Conservation (phyloP, 352 stramenopile genomes). For the Pythium insidiosum region DNA sequence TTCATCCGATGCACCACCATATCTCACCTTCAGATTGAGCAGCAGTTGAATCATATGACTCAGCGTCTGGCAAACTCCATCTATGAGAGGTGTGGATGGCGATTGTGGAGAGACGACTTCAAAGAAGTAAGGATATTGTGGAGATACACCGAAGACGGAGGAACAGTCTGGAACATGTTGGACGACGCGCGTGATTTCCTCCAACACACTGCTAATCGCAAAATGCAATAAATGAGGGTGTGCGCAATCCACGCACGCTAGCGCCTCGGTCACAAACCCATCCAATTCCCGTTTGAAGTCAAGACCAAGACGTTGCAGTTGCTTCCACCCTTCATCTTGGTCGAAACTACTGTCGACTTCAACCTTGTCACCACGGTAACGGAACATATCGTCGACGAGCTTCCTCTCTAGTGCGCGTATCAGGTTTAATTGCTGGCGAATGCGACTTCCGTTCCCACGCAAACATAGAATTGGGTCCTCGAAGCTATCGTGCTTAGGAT, state of each 20-base stretch:
- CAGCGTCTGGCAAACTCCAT: constrained; percentile 40
- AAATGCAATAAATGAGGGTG: not conserved
- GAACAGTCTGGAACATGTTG: constrained; percentile 56
- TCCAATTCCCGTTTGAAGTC: not conserved
- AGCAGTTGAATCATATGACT: constrained; percentile 51
- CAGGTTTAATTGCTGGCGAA: too few species aligned
- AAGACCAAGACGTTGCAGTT: too few species aligned
- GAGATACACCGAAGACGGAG: constrained; percentile 36
- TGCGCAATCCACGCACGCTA: not conserved
- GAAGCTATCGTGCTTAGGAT: too few species aligned
- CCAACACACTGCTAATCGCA: constrained; percentile 5
- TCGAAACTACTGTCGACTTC: too few species aligned
- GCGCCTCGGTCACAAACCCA: not conserved
- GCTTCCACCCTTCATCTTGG: too few species aligned
- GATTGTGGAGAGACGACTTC: constrained; percentile 37
- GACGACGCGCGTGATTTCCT: constrained; percentile 24
- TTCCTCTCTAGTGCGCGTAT: too few species aligned
- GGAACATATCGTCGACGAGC: too few species aligned
- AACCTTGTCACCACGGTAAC: too few species aligned
- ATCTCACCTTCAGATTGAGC: constrained; percentile 22
- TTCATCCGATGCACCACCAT: too few species aligned
- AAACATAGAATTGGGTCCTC: too few species aligned
- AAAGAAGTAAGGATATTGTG: constrained; percentile 65
- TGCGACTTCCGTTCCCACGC: too few species aligned
- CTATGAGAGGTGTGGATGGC: constrained; percentile 48